phyloP scores from a whole-genome alignment of 1,284 basidiomycete species.

The Marasmius sp. region DNA sequence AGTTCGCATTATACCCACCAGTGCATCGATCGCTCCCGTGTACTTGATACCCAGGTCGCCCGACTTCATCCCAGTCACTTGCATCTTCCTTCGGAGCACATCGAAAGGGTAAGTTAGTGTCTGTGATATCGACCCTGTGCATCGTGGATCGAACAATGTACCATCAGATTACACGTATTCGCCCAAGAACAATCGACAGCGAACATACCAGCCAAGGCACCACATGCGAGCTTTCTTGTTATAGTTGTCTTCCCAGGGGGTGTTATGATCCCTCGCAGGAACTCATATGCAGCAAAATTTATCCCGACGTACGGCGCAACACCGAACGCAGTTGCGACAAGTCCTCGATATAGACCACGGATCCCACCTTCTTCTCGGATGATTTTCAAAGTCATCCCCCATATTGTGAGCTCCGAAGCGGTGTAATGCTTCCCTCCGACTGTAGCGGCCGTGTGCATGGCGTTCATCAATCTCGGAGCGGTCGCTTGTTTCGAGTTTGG shows the following conservation, averaged over 20 bases:
- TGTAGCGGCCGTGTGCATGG: conserved; percentile 53
- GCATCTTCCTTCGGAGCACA: conserved; percentile 92
- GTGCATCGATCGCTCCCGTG: conserved; percentile 76
- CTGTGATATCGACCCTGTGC: conserved; percentile 79
- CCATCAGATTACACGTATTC: conserved; percentile 1
- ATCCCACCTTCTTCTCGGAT: conserved; percentile 90
- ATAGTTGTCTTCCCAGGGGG: conserved; percentile 72
- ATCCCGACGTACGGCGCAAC: conserved; percentile 93
- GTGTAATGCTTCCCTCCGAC: conserved; percentile 38
- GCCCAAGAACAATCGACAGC: background rate
- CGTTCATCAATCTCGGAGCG: conserved; percentile 43
- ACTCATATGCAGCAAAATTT: conserved; percentile 82
- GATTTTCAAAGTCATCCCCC: conserved; percentile 89
- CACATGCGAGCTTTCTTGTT: conserved; percentile 68
- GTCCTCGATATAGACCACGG: conserved; percentile 83
- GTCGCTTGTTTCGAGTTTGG: conserved; percentile 19
- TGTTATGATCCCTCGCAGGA: conserved; percentile 68
- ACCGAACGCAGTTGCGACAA: conserved; percentile 86
- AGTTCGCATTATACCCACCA: conserved; percentile 64
- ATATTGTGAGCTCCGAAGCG: conserved; percentile 69
- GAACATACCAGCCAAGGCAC: conserved; percentile 69
- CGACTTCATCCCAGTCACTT: conserved; percentile 84
- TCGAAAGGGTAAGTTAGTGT: conserved; percentile 96
- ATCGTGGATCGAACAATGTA: background rate
- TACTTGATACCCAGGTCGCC: conserved; percentile 66